Conservation (phyloP, 2,329 filamentous ascomycete genomes). For the Fusarium temperatum region DNA sequence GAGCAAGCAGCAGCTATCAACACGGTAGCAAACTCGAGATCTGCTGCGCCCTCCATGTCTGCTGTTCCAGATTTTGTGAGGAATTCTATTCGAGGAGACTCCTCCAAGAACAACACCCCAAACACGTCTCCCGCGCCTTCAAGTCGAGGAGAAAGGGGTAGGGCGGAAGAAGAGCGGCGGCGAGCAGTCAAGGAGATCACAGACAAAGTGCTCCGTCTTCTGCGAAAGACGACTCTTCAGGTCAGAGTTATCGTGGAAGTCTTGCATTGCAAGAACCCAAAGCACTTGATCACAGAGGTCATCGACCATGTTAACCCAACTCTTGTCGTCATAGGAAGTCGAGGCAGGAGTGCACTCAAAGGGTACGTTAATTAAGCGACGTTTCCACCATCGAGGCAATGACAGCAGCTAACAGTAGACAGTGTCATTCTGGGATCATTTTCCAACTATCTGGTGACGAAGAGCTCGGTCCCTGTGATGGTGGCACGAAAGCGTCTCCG, state of each 20-base stretch:
- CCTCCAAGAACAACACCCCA: conserved; percentile 47
- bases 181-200: conserved; percentile 86
- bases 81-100: conserved; percentile 44
- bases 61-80: conserved; percentile 49
- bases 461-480: conserved; percentile 97
- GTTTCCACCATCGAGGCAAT: neutral
- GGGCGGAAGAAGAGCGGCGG: conserved; percentile 80
- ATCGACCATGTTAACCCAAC: conserved; percentile 94
- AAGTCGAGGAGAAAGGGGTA: conserved; percentile 61
- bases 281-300: conserved; percentile 95
- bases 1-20: conserved; percentile 79
- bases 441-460: conserved; percentile 96
- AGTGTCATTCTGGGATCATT: conserved; percentile 96
- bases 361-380: conserved; percentile 68
- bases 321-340: conserved; percentile 89
- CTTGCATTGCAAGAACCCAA: conserved; percentile 97
- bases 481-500: conserved; percentile 89
- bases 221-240: conserved; percentile 91
- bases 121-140: conserved; percentile 59
- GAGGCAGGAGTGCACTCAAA: conserved; percentile 91
- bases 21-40: conserved; percentile 61
- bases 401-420: conserved; percentile 45
- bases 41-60: conserved; percentile 43
- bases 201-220: conserved; percentile 81
- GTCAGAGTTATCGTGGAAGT: conserved; percentile 95